Conservation (phyloP, 352 stramenopile genomes). For the Globisporangium solare region DNA sequence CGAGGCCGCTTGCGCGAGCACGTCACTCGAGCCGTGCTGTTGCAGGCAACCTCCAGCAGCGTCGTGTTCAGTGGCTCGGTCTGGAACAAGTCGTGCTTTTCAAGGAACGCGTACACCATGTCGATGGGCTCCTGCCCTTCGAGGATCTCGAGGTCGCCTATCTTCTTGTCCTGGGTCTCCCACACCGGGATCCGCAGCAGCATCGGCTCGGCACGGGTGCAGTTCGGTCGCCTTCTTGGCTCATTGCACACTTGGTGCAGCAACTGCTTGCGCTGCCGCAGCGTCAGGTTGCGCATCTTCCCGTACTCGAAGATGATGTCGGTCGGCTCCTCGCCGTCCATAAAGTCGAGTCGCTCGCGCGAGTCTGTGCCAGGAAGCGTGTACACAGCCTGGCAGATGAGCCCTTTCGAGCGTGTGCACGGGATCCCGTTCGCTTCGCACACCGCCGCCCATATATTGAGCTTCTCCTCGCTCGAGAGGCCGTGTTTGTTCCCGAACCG, state of each 20-base stretch:
- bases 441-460: slow-evolving; percentile 42
- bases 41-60: slow-evolving; percentile 63
- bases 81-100: slow-evolving; percentile 85
- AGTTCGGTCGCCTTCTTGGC: slow-evolving; percentile 57
- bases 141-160: slow-evolving; percentile 67
- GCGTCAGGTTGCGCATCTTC: slow-evolving; percentile 56
- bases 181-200: slow-evolving; percentile 70
- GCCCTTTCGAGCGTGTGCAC: slow-evolving; percentile 46
- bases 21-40: slow-evolving; percentile 49
- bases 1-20: slow-evolving; percentile 52
- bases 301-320: slow-evolving; percentile 81
- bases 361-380: slow-evolving; percentile 39
- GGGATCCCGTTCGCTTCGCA: slow-evolving; percentile 46
- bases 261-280: slow-evolving; percentile 61
- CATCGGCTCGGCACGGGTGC: slow-evolving; percentile 72
- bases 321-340: slow-evolving; percentile 63
- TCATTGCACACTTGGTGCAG: slow-evolving; percentile 70
- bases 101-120: slow-evolving; percentile 80
- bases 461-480: slow-evolving; percentile 49
- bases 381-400: slow-evolving; percentile 63
- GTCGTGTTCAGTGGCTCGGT: slow-evolving; percentile 74
- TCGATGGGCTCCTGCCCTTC: slow-evolving; percentile 79
- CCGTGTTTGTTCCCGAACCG: slow-evolving; percentile 73
- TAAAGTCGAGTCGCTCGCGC: slow-evolving; percentile 61
- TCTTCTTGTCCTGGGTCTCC: slow-evolving; percentile 62